Base-by-base conservation (phyloP, 352 stramenopile species). In the Thalassiosira ordinaria region DNA sequence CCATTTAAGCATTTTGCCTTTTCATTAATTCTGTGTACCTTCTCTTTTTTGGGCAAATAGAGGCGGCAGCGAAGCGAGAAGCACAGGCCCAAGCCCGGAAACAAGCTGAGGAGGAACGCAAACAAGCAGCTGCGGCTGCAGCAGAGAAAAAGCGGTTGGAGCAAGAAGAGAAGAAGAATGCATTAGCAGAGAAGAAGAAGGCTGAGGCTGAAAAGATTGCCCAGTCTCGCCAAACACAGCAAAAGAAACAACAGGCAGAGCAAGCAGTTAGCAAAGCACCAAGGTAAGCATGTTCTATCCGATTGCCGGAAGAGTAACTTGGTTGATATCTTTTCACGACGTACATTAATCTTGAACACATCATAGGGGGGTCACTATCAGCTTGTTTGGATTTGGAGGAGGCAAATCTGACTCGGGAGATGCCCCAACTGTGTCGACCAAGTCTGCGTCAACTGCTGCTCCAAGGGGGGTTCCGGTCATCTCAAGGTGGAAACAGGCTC, bases 401-500 rank as follows among this genome's bases (percentile, higher is more conserved):
- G 49, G 37, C 24, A 71, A 79, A 63, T 35, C 72, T 46, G 73
- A 67, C 51, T 39, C 49, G 8, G 39, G 49, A 3, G 52, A 63
- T 51, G 59, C 37, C 20, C 27, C 26, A 16, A 55, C 31, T 26
- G 11, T 66, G 16, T 66, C 57, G n/a, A 51, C 46, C 1, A 41
- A 51, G 7, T 63, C 55, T 22, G 59, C 46, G 24, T 66, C 41
- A 5, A 31, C 62, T 20, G 18, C 35, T 37, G 78, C 79, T 39
- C 85, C 85, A 35, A 47, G 39, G 24, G 82, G 86, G 39, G 76
- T 91, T 33, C 82, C 86, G 35, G 75, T 72, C 6, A 80, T 91
- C 16, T 73, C 66, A 14, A 74, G 61, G 51, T 91, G 86, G 86
- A 79, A 71, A 51, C 82, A 91, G 71, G 75, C 85, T 57, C 67